phyloP scores from a whole-genome alignment of 2,329 filamentous ascomycete species.

The Botryotinia convoluta region DNA sequence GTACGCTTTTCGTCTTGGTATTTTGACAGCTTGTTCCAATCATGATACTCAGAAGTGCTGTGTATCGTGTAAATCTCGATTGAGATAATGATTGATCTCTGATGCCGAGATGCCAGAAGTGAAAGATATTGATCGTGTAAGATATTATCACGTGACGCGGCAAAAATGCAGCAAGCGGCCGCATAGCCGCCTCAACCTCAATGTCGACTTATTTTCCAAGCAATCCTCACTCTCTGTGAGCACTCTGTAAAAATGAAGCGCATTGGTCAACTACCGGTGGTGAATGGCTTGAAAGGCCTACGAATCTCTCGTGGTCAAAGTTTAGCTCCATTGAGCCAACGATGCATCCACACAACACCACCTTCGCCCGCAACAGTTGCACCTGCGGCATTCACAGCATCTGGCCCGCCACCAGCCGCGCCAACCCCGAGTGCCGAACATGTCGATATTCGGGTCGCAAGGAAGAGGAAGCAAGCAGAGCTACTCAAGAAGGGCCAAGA shows the following conservation, averaged over 20 bases:
- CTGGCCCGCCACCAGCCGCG: constrained; percentile 58
- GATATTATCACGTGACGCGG: not conserved
- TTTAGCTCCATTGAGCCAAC: constrained; percentile 21
- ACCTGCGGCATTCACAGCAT: constrained; percentile 48
- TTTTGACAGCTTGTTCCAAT: not conserved
- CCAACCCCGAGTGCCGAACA: constrained; percentile 46
- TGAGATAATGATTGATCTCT: not conserved
- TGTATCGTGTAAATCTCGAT: not conserved
- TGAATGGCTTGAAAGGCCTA: constrained; percentile 20
- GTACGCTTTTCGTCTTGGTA: not conserved
- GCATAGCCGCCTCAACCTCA: constrained; percentile 9
- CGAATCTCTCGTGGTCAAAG: constrained; percentile 10
- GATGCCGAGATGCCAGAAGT: not conserved
- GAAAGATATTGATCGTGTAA: not conserved
- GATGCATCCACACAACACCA: constrained; percentile 33
- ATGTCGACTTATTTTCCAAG: constrained; percentile 6
- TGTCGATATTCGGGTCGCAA: constrained; percentile 45
- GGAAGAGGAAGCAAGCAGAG: constrained; percentile 54
- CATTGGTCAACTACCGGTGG: constrained; percentile 29
- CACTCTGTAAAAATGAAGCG: constrained; percentile 36
- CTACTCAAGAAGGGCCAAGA: constrained; percentile 53
- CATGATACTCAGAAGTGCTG: not conserved
- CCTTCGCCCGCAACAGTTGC: constrained; percentile 33
- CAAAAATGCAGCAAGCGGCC: not conserved
- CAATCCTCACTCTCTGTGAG: not conserved